Conservation (phyloP, 805 yeast genomes). For the Saccharomycopsis sp. region DNA sequence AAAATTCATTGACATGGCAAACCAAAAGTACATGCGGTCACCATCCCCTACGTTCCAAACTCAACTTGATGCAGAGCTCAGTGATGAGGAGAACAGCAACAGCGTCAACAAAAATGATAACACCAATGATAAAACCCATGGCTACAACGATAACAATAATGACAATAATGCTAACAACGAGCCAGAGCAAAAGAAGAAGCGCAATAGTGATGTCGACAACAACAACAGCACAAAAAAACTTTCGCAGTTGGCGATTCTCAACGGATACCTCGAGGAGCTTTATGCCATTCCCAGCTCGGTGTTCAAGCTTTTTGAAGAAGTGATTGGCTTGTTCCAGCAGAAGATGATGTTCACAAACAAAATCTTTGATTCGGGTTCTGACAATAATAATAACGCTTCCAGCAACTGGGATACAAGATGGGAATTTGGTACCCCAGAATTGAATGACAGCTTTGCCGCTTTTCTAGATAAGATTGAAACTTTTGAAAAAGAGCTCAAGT, state of each 20-base stretch:
- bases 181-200: neutral
- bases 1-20: conserved; percentile 12
- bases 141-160: conserved; percentile 17
- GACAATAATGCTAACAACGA: conserved; percentile 23
- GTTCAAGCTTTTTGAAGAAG: conserved; percentile 61
- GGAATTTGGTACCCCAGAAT: too few relatives aligned
- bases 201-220: too few relatives aligned
- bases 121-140: conserved; percentile 20
- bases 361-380: too few relatives aligned
- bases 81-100: too few relatives aligned
- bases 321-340: conserved; percentile 56
- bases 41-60: conserved; percentile 4
- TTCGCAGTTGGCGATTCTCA: conserved; percentile 50
- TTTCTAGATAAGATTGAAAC: too few relatives aligned
- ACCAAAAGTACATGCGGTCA: conserved; percentile 7
- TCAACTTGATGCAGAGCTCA: neutral
- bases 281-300: conserved; percentile 82
- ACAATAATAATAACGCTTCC: too few relatives aligned
- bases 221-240: conserved; percentile 26
- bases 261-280: conserved; percentile 73
- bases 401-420: too few relatives aligned
- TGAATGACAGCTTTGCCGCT: too few relatives aligned
- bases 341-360: too few relatives aligned
- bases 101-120: conserved; percentile 12
- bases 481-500: conserved; percentile 43